A percentile compares a stretch with the other conserved stretches of the same genome.
phyloP scores from a whole-genome alignment of 164 flowering plant genomes.

The Brasenia schreberi region DNA sequence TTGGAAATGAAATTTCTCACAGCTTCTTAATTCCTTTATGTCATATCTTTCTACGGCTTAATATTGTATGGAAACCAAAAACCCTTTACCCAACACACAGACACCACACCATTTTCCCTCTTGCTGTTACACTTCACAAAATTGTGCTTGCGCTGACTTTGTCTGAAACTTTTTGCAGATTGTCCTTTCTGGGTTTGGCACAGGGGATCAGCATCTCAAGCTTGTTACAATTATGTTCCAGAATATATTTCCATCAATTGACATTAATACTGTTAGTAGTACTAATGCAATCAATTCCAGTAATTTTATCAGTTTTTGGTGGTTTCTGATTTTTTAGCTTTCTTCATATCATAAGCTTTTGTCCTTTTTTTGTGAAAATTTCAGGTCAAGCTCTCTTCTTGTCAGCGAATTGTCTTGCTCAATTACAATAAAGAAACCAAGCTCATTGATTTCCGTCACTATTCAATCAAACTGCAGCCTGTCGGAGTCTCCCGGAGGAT shows the following conservation, averaged over 20 bases:
- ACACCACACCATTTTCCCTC: neutral
- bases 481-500: conserved; percentile 79
- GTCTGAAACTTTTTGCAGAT: conserved; percentile 34
- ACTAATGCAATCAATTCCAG: neutral
- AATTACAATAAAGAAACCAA: conserved; percentile 85
- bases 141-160: neutral
- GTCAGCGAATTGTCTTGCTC: conserved; percentile 84
- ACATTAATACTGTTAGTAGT: conserved; percentile 71
- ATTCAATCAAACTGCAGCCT: conserved; percentile 87
- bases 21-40: no score
- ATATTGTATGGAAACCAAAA: no score
- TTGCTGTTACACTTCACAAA: no score
- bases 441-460: conserved; percentile 86
- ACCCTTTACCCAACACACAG: neutral
- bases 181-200: conserved; percentile 92
- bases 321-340: neutral
- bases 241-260: conserved; percentile 91
- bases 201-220: conserved; percentile 74
- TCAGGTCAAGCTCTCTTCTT: conserved; percentile 80
- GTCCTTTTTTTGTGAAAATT: neutral
- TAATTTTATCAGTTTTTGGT: neutral
- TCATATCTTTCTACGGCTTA: no score
- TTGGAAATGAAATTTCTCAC: neutral
- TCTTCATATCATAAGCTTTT: neutral
- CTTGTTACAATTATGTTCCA: conserved; percentile 80